Base-by-base conservation (phyloP, 192 early-diverging fungal genomes). In the Cetraspora pellucida region DNA sequence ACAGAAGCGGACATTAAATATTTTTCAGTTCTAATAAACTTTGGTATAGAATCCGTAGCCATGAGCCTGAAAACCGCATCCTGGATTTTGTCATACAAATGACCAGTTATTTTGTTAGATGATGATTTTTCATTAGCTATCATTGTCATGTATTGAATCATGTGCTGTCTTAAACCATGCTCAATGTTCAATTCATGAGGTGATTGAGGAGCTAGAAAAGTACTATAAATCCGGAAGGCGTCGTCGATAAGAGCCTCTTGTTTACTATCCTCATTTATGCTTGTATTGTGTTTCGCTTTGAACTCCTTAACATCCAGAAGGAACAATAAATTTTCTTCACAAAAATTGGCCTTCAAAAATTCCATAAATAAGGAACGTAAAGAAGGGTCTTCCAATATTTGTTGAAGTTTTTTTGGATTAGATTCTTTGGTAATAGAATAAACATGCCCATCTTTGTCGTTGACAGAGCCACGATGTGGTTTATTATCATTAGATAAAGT, bases 41-140 rank as follows among this genome's bases (percentile, higher is more conserved):
- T 93, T 1, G 92, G 91, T 27, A 93, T 87, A 27, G 91, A 93
- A 72, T 93, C 92, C 3, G 87, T 86, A 2, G 92, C 90, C 89
- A 93, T 89, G 11, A 93, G 78, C 37, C 85, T 74, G 81, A 90
- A 94, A 61, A 94, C 90, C 54, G 93, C 90, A 6, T 91, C 88
- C 67, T 93, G 84, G 10, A 89, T 86, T 27, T 74, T 69, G 49
- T 90, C 87, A 79, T 91, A 91, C 78, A 92, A 80, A 49, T 76
- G 31, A 58, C 27, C 25, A n/a, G 68, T 71, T 28, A 71, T 59
- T 28, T 30, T 23, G 47, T 64, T 76, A 11, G 81, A 37, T 37
- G 81, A 37, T 37, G 37, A 37, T 37, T 37, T 37, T 37, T 37
- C 37, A 7, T 37, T 7, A 7, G 86, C 78, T 6, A 87, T 80